These are phyloP conservation scores for Lipomyces chichibuensis DNA, from an alignment of 805 yeast species.

Conservation along the genomic window DNA sequence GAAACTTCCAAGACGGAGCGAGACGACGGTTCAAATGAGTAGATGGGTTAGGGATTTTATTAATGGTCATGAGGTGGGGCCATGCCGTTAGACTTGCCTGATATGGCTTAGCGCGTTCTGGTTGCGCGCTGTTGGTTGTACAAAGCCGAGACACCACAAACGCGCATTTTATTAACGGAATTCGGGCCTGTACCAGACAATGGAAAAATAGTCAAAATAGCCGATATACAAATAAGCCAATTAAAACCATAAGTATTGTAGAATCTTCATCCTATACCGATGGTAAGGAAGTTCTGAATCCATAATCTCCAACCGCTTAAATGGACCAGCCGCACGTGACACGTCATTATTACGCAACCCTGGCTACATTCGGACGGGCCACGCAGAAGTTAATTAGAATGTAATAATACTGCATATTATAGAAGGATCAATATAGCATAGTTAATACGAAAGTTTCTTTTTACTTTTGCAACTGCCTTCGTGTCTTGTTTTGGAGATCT, in stretches of 20 bases:
- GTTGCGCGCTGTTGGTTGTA: background rate
- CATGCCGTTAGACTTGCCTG: background rate
- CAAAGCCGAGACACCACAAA: background rate
- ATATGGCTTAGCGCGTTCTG: background rate
- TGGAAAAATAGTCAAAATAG: too few relatives aligned
- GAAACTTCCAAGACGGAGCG: background rate
- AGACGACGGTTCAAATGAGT: background rate
- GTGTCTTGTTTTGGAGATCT: too few relatives aligned
- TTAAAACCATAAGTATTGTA: background rate
- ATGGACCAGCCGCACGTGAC: background rate
- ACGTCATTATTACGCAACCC: background rate
- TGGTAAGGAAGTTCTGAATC: background rate
- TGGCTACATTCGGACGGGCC: background rate
- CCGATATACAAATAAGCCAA: too few relatives aligned
- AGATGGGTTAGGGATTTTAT: slow-evolving; percentile 6
- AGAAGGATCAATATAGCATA: too few relatives aligned
- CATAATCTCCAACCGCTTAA: background rate
- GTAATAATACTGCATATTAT: too few relatives aligned
- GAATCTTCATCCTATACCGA: too few relatives aligned
- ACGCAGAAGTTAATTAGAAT: too few relatives aligned
- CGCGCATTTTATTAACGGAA: too few relatives aligned
- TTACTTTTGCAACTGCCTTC: too few relatives aligned
- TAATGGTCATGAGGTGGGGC: background rate
- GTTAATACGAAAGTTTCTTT: too few relatives aligned
- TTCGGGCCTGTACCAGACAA: too few relatives aligned